phyloP scores from a whole-genome alignment of 73 alveolate species.

The Stentor coeruleus region DNA sequence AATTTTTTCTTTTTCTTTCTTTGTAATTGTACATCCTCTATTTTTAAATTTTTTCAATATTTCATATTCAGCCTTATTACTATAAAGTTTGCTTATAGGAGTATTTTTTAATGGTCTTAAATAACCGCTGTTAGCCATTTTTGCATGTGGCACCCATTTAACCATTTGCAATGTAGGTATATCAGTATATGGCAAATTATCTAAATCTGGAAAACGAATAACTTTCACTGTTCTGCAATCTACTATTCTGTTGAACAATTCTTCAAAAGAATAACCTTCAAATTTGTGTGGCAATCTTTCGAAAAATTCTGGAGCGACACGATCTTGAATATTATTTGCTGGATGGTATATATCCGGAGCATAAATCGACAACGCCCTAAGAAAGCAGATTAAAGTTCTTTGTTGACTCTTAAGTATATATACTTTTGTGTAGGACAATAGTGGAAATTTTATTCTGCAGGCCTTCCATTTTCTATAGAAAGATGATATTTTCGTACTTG shows the following conservation, averaged over 20 bases:
- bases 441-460: not conserved
- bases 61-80: not conserved
- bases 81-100: not conserved
- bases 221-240: not conserved
- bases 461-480: not conserved
- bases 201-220: slow-evolving; percentile 8
- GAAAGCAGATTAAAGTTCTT: slow-evolving; percentile 4
- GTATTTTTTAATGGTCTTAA: not conserved
- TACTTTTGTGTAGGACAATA: not conserved
- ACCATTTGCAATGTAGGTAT: not conserved
- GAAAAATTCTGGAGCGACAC: slow-evolving; percentile 11
- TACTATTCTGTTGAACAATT: not conserved
- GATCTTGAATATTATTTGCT: not conserved
- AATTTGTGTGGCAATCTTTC: not conserved
- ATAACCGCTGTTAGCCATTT: not conserved
- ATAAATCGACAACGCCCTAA: not conserved
- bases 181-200: not conserved
- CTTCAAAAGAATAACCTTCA: not conserved
- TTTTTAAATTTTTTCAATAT: slow-evolving; percentile 3
- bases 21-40: not conserved
- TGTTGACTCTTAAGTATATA: slow-evolving; percentile 11
- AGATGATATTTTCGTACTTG: not conserved
- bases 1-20: not conserved
- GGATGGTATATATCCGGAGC: slow-evolving; percentile 1
- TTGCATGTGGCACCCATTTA: slow-evolving; percentile 20